Evolutionary conservation across 768 basidiomycete genomes (phyloP), one percentile per base, ranked within the genome.

Genomic region (Lactarius hatsudake): DNA sequence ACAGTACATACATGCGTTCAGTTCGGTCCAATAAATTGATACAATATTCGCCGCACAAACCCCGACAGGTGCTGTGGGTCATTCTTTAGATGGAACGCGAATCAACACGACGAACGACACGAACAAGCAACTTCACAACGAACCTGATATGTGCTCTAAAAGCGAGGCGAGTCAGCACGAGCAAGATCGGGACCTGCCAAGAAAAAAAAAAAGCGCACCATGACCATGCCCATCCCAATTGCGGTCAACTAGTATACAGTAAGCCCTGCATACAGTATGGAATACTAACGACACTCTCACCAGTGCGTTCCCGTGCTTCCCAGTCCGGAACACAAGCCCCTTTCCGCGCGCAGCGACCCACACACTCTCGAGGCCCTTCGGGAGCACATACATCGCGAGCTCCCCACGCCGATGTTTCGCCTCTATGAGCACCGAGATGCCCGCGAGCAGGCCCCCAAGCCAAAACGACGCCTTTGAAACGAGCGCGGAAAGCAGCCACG

Each of bases 21-120:
- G 75, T 94, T 94, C 3, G 93, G 91, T 5, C 94, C 93, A 73
- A 96, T 86, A 67, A 95, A 93, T 74, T 96, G 93, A 75, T 94
- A 96, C 72, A 95, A 70, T 70, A 95, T 84, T 66, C 88, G 81
- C 69, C 93, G 81, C 5, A 95, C 91, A 15, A 95, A 80, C 2
- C 92, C 88, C 0, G 89, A 92, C n/a, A 96, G 81, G 74, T 93
- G 88, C 57, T 93, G 86, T 0, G 93, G 93, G 70, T 93, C 88
- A 74, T 84, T 81, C 82, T 85, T 65, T 2, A 57, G 0, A 8
- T 30, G 20, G 0, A 30, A 32, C 26, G 34, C 34, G 26, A n/a
- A 53, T 51, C 10, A 51, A 26, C 23, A 15, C 13, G 26, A 53
- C 12, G 51, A 12, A 26, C 36, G 2, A 23, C 8, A 28, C 17